phyloP scores from a whole-genome alignment of 306 rosid genomes.

The Delonix regia region DNA sequence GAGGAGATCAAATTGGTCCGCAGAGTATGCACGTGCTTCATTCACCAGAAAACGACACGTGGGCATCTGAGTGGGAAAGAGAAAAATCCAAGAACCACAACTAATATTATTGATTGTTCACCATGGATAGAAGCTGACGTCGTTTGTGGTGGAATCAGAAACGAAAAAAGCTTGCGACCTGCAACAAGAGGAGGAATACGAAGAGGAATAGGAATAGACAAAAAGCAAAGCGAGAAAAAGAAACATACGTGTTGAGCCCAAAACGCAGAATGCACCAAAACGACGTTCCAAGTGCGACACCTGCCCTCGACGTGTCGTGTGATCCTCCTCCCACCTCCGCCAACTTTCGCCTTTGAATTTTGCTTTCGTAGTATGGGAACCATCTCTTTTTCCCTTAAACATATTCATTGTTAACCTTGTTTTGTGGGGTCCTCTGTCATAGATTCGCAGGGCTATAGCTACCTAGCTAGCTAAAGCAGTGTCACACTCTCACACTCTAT shows the following conservation, averaged over 20 bases:
- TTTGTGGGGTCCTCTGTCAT: slow-evolving; percentile 17
- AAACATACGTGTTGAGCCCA: slow-evolving; percentile 42
- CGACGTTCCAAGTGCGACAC: slow-evolving; percentile 36
- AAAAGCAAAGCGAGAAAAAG: not conserved
- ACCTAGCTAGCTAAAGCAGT: no score
- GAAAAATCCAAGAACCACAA: not conserved
- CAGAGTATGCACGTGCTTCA: not conserved
- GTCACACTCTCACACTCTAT: no score
- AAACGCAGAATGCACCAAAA: not conserved
- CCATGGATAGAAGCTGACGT: not conserved
- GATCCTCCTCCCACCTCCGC: not conserved
- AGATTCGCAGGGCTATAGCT: not conserved
- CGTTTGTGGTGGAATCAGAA: not conserved
- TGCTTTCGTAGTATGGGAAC: not conserved
- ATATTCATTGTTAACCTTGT: not conserved
- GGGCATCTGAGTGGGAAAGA: not conserved
- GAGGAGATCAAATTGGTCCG: no score
- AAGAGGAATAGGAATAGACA: not conserved
- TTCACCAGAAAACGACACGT: not conserved
- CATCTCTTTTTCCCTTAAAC: not conserved
- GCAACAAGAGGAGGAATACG: not conserved
- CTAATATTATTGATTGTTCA: not conserved
- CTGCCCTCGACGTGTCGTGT: slow-evolving; percentile 52
- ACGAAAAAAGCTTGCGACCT: not conserved
- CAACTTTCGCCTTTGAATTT: not conserved